phyloP scores from a whole-genome alignment of 345 rosid genomes.

The Angophora floribunda region DNA sequence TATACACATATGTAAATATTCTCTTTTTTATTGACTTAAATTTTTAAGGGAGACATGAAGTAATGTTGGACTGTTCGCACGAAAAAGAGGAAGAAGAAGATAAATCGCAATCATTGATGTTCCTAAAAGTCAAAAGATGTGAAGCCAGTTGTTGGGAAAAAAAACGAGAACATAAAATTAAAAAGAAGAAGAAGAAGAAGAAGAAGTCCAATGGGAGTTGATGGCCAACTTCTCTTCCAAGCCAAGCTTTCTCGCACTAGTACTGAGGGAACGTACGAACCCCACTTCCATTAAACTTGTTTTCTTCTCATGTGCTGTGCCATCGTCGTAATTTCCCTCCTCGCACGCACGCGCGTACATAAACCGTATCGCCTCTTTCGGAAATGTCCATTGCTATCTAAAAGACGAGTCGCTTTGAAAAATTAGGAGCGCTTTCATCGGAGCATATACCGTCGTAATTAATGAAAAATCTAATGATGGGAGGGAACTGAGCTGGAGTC shows the following conservation, averaged over 20 bases:
- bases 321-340: not conserved
- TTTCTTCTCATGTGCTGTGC: not conserved
- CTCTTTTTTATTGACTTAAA: not conserved
- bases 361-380: too few species aligned
- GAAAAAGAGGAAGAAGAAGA: not conserved
- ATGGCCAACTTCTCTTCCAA: not conserved
- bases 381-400: not conserved
- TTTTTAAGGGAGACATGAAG: not conserved
- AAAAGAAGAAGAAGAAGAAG: not conserved
- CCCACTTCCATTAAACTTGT: not conserved
- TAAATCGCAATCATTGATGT: not conserved
- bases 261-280: not conserved
- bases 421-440: accelerated
- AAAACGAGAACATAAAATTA: not conserved
- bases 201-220: not conserved
- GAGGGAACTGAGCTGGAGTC: not conserved
- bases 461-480: not conserved
- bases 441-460: not conserved
- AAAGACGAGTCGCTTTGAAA: not conserved
- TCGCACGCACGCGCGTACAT: not conserved
- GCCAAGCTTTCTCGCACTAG: not conserved
- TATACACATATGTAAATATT: not conserved
- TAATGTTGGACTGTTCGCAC: not conserved
- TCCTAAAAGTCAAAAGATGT: not conserved
- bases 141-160: not conserved